phyloP scores from a whole-genome alignment of 148 eudicot species.

The Persicaria maculosa region DNA sequence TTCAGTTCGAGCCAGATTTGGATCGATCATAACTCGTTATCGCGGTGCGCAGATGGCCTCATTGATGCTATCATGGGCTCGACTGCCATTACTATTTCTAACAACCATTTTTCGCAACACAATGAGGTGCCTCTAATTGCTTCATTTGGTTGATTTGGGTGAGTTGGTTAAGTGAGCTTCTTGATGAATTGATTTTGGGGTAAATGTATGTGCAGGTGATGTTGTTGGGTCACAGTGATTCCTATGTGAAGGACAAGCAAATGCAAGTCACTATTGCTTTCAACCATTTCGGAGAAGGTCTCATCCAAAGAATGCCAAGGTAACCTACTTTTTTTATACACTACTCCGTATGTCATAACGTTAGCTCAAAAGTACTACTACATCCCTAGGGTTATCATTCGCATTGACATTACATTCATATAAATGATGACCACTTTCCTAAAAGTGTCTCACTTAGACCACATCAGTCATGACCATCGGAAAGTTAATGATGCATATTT shows the following conservation, averaged over 20 bases:
- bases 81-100: constrained; percentile 13
- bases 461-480: too few species aligned
- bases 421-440: too few species aligned
- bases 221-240: constrained; percentile 14
- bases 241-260: constrained; percentile 10
- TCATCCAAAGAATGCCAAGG: constrained; percentile 16
- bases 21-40: constrained; percentile 12
- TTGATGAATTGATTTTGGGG: not conserved
- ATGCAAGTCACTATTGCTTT: constrained; percentile 17
- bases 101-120: constrained; percentile 13
- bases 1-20: constrained; percentile 7
- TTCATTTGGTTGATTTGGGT: not conserved
- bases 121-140: not conserved
- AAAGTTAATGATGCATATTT: too few species aligned
- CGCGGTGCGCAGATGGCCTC: constrained; percentile 13
- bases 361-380: too few species aligned
- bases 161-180: not conserved
- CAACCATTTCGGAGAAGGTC: constrained; percentile 16
- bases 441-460: too few species aligned
- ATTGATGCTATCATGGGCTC: constrained; percentile 14
- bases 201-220: constrained; percentile 6
- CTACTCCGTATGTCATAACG: too few species aligned
- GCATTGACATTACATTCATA: too few species aligned
- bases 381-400: too few species aligned
- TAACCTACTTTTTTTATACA: not conserved